A percentile compares a stretch with the other conserved stretches of the same genome.
Conservation (phyloP, 805 yeast genomes). For the Phaffomyces thermotolerans region DNA sequence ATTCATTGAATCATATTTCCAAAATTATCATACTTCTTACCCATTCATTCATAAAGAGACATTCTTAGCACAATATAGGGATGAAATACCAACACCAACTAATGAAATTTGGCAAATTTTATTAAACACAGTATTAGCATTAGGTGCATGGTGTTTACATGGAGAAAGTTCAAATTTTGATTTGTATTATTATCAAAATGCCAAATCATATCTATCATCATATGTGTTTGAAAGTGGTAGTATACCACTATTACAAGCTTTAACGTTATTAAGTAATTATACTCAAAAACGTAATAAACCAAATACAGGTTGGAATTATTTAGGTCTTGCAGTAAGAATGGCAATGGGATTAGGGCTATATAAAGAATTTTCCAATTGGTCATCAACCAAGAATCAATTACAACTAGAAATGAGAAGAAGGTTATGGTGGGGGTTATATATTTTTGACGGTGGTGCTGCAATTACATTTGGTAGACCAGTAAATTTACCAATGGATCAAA, state of each 20-base stretch:
- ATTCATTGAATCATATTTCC: constrained; percentile 45
- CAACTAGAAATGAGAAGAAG: constrained; percentile 51
- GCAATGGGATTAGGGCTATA: constrained; percentile 59
- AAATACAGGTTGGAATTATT: constrained; percentile 61
- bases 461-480: constrained; percentile 62
- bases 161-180: constrained; percentile 49
- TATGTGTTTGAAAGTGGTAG: constrained; percentile 56
- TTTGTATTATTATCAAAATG: constrained; percentile 47
- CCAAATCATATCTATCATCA: constrained; percentile 36
- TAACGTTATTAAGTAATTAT: constrained; percentile 50
- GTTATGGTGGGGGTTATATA: constrained; percentile 62
- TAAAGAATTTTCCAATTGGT: constrained; percentile 41
- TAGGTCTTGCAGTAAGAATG: constrained; percentile 60
- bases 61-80: constrained; percentile 40
- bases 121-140: constrained; percentile 49
- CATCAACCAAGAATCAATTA: constrained; percentile 30
- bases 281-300: constrained; percentile 59
- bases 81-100: constrained; percentile 34
- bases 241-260: constrained; percentile 43
- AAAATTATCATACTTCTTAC: constrained; percentile 51
- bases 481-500: constrained; percentile 39
- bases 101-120: constrained; percentile 46
- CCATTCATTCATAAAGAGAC: constrained; percentile 54
- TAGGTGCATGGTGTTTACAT: constrained; percentile 64
- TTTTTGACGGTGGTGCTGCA: constrained; percentile 57